These are phyloP conservation scores for Rutstroemia sp. DNA, from an alignment of 2,329 filamentous ascomycete genomes.

Conservation along the genomic window DNA sequence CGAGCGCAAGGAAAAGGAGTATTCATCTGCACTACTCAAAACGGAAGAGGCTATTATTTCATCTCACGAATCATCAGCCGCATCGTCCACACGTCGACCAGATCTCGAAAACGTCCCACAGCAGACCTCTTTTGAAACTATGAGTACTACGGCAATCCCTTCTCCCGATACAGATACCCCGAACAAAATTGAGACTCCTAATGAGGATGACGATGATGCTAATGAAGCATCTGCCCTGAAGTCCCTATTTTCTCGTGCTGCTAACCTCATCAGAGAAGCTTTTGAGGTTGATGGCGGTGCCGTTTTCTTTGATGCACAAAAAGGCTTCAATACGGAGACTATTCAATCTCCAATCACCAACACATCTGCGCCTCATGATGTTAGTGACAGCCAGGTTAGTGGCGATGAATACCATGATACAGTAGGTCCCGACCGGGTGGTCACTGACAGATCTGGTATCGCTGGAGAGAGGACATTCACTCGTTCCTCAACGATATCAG, in stretches of 20 bases:
- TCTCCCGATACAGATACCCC: constrained; percentile 14
- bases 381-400: constrained; percentile 6
- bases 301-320: constrained; percentile 29
- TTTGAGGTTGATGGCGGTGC: constrained; percentile 30
- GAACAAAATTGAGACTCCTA: constrained; percentile 10
- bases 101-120: constrained; percentile 13
- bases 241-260: constrained; percentile 26
- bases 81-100: constrained; percentile 6
- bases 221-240: constrained; percentile 24
- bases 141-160: constrained; percentile 13
- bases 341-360: neutral
- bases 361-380: neutral
- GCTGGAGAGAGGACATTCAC: neutral
- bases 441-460: neutral
- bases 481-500: neutral
- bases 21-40: constrained; percentile 16
- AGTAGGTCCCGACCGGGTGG: neutral
- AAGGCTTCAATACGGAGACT: constrained; percentile 16
- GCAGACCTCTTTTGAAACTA: constrained; percentile 13
- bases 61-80: neutral
- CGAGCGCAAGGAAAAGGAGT: constrained; percentile 23
- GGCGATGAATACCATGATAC: neutral
- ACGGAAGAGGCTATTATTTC: constrained; percentile 16
- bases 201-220: constrained; percentile 15
- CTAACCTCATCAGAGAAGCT: constrained; percentile 28